Conservation (phyloP, 148 eudicot species). For the Vaccinium darrowii region DNA sequence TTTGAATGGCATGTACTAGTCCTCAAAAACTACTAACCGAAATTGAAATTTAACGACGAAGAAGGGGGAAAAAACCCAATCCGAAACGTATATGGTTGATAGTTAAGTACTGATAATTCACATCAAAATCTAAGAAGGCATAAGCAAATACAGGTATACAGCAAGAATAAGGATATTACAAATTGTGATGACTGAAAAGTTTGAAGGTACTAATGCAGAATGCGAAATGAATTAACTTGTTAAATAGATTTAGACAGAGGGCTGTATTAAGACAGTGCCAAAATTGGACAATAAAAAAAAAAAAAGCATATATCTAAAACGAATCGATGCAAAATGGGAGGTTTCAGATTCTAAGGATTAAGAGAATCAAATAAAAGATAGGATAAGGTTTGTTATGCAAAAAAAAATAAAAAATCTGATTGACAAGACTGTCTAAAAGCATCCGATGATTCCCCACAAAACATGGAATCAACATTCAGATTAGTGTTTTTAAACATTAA, state of each 20-base stretch:
- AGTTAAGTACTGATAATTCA: not conserved
- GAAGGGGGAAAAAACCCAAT: not conserved
- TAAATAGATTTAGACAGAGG: conserved; percentile 8
- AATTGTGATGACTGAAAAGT: not conserved
- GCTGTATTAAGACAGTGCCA: not conserved
- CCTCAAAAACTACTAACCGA: not conserved
- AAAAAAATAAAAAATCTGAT: not conserved
- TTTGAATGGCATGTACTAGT: not conserved
- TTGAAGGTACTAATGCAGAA: conserved; percentile 8
- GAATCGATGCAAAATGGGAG: conserved; percentile 12
- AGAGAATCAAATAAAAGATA: conserved; percentile 9
- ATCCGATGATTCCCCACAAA: not conserved
- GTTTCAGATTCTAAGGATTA: not conserved
- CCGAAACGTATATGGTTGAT: not conserved
- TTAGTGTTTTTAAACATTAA: not conserved
- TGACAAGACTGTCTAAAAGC: not conserved
- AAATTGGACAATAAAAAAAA: conserved; percentile 14
- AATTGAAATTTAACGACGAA: not conserved
- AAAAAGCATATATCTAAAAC: conserved; percentile 11
- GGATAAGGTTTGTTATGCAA: conserved; percentile 1
- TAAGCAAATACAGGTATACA: not conserved
- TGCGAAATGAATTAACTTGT: not conserved
- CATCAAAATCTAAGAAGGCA: not conserved
- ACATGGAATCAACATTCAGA: not conserved
- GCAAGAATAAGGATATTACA: not conserved